Conservation (phyloP, 106 monocot genomes). For the Cymbidium sinense region DNA sequence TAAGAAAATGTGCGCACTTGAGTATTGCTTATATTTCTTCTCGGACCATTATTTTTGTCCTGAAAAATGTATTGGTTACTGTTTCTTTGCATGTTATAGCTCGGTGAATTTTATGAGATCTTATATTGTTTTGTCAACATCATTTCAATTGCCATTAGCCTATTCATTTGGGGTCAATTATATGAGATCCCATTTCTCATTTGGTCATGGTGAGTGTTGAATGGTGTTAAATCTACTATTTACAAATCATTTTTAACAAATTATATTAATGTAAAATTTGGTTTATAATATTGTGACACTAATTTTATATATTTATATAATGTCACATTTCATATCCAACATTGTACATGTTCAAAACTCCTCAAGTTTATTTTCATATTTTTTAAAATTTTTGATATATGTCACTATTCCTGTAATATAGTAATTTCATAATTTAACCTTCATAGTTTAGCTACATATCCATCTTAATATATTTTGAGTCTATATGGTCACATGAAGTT, state of each 20-base stretch:
- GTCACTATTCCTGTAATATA: neutral
- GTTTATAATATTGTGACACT: neutral
- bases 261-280: neutral
- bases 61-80: neutral
- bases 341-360: neutral
- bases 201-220: neutral
- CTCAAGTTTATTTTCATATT: neutral
- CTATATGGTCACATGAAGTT: neutral
- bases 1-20: neutral
- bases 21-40: neutral
- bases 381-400: neutral
- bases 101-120: too few relatives aligned
- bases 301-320: neutral
- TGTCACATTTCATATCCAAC: neutral
- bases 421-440: neutral
- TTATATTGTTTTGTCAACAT: neutral
- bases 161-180: neutral
- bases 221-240: neutral
- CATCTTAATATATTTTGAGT: neutral
- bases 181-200: neutral
- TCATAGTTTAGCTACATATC: too few relatives aligned
- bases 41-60: neutral
- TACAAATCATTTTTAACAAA: neutral
- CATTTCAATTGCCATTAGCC: neutral
- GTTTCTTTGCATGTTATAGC: neutral